These are phyloP conservation scores for Annulohypoxylon moriforme DNA, from an alignment of 495 filamentous ascomycete species.

Conservation along the genomic window DNA sequence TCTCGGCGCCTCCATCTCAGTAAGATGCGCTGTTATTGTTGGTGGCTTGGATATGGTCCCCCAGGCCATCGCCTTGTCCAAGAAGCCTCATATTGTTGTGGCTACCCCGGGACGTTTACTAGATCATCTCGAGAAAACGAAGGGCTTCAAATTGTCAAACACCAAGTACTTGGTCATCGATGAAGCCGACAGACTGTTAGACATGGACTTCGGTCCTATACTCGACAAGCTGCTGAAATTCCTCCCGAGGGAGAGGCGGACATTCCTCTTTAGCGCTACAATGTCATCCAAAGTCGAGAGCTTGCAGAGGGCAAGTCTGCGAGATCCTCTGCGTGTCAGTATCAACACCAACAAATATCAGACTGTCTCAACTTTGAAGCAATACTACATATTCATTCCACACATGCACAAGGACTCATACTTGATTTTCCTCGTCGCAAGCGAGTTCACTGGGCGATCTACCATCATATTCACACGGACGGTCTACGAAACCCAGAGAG, in stretches of 20 bases:
- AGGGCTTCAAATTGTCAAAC: conserved; percentile 83
- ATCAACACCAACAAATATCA: conserved; percentile 83
- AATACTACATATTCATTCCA: conserved; percentile 86
- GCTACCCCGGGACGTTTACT: conserved; percentile 91
- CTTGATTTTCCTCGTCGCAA: conserved; percentile 79
- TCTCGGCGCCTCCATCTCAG: conserved; percentile 83
- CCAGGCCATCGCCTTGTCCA: conserved; percentile 86
- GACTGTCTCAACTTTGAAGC: conserved; percentile 85
- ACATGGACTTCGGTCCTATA: conserved; percentile 93
- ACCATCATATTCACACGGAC: conserved; percentile 94
- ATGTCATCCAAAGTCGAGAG: conserved; percentile 93
- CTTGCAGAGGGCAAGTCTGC: conserved; percentile 86
- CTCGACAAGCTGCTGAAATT: conserved; percentile 94
- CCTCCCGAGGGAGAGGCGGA: conserved; percentile 80
- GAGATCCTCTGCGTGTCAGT: conserved; percentile 74
- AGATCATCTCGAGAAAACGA: conserved; percentile 96
- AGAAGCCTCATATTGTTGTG: conserved; percentile 89
- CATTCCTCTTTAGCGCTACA: conserved; percentile 94
- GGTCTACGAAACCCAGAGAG: conserved; percentile 86
- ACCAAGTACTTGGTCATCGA: conserved; percentile 94
- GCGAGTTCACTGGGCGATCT: conserved; percentile 84
- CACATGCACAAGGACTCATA: conserved; percentile 93
- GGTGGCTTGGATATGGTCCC: conserved; percentile 96
- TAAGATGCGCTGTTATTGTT: conserved; percentile 81
- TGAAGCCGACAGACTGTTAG: conserved; percentile 91